Percentiles rank a stretch among this genome's conserved stretches.
Evolutionary conservation across 169 alveolate genomes (phyloP).

Genomic region (Theileria annulata): DNA sequence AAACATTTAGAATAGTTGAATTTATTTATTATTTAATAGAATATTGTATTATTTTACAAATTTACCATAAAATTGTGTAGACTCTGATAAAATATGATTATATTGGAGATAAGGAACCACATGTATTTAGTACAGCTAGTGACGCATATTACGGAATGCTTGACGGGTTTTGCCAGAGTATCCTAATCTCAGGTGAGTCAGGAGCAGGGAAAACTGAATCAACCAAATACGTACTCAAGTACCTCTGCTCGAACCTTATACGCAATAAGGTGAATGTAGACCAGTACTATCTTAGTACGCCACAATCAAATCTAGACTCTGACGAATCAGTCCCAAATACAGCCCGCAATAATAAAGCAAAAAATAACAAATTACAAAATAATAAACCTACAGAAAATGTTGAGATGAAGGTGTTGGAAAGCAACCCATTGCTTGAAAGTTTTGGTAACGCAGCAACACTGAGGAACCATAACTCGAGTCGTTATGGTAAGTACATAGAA

Average conservation of each 20-base stretch:
- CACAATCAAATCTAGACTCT: not conserved
- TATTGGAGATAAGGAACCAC: slow-evolving; percentile 82
- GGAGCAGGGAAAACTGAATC: slow-evolving; percentile 99
- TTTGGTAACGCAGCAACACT: slow-evolving; percentile 98
- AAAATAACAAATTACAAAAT: too few species aligned
- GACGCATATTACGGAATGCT: slow-evolving; percentile 89
- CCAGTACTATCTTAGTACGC: not conserved
- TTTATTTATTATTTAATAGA: not conserved
- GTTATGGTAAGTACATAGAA: slow-evolving; percentile 99
- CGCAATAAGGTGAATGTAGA: not conserved
- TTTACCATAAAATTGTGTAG: not conserved
- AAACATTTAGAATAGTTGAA: not conserved
- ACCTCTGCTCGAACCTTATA: slow-evolving; percentile 80
- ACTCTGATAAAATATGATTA: slow-evolving; percentile 64
- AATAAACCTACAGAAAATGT: slow-evolving; percentile 68
- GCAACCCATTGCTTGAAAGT: slow-evolving; percentile 98
- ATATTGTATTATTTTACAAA: not conserved
- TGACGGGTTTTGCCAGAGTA: slow-evolving; percentile 88
- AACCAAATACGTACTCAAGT: slow-evolving; percentile 94
- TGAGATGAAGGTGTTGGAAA: slow-evolving; percentile 90
- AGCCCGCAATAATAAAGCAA: too few species aligned
- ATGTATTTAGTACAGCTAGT: slow-evolving; percentile 92
- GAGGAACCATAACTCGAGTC: slow-evolving; percentile 91
- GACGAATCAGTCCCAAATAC: too few species aligned
- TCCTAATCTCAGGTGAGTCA: slow-evolving; percentile 97